Base-by-base conservation (phyloP, 169 alveolate genomes). In the Eimeria acervulina region DNA sequence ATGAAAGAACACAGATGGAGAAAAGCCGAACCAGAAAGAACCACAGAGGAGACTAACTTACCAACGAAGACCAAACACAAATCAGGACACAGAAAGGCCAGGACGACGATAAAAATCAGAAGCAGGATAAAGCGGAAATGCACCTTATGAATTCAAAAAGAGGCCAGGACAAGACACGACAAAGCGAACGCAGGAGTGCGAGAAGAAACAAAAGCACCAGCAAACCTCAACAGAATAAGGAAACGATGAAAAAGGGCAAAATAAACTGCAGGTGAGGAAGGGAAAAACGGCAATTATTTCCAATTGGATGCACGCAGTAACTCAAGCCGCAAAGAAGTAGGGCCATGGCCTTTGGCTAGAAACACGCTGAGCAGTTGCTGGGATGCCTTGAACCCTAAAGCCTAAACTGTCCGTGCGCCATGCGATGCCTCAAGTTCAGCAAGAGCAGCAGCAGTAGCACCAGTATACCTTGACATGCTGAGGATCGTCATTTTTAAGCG, bases 381-480 rank as follows among this genome's bases (percentile, higher is more conserved):
- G 17, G 70, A 26, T 1, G 6, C 3, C 33, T 12, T 61, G 23
- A 61, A 23, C 33, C 33, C 31, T 2, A 12, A 21, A 23, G 8
- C 31, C 70, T 61, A 26, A 23, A 10, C 31, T 61, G 33, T 28
- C 33, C 10, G 70, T 26, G 33, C 70, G 5, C 33, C 33, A 1
- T 61, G 2, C 70, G 17, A 61, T 1, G 70, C 31, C 31, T 28
- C 59, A 42, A 1, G 74, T 28, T 72, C 38, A 81, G 74, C 74
- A 81, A 4, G 31, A n/a, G 66, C 59, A 44, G 66, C 93, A n/a
- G 52, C 59, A 59, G 52, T 36, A 84, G 72, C 72, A 81, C 31
- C 72, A 40, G 78, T 80, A 12, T 55, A 55, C 93, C 78, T 55
- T 84, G 93, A 84, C 40, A 51, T 84, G 76, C 55, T 84, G 93